A percentile compares a stretch with the other conserved stretches of the same genome.
Conservation (phyloP, 2,329 filamentous ascomycete species). For the Rhynchosporium secalis region DNA sequence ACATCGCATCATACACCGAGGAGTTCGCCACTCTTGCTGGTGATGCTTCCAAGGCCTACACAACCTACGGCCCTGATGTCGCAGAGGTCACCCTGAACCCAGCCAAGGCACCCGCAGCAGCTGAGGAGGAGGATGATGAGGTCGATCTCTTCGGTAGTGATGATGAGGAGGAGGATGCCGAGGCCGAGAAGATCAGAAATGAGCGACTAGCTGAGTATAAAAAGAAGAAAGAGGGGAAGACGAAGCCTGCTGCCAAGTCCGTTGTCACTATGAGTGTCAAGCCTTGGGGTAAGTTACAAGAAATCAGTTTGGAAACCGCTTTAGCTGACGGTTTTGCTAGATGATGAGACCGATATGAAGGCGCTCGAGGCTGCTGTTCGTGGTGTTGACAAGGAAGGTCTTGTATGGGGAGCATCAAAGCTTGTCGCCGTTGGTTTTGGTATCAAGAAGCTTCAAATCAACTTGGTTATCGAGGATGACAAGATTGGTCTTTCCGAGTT, state of each 20-base stretch:
- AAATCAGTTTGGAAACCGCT: too few relatives aligned
- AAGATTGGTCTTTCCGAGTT: constrained; percentile 88
- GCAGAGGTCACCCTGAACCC: constrained; percentile 79
- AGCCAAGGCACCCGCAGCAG: constrained; percentile 69
- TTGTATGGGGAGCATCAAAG: constrained; percentile 93
- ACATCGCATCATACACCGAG: constrained; percentile 88
- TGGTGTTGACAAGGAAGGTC: constrained; percentile 84
- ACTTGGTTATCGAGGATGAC: constrained; percentile 94
- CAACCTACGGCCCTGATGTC: constrained; percentile 85
- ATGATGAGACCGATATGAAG: constrained; percentile 92
- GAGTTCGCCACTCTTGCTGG: constrained; percentile 91
- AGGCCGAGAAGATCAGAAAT: constrained; percentile 80
- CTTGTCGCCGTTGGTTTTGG: constrained; percentile 90
- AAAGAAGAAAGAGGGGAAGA: constrained; percentile 95
- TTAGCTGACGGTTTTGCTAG: constrained; percentile 45
- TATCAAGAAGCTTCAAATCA: constrained; percentile 99
- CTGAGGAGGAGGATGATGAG: constrained; percentile 70
- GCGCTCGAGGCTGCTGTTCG: constrained; percentile 79
- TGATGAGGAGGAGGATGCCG: constrained; percentile 90
- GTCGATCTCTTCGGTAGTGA: constrained; percentile 93
- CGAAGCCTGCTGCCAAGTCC: constrained; percentile 92
- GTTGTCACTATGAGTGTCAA: constrained; percentile 95
- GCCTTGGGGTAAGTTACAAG: constrained; percentile 82
- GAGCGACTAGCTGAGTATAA: constrained; percentile 90
- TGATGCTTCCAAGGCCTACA: constrained; percentile 85